Evolutionary conservation across 257 asterid species (phyloP), one percentile per base, ranked within the genome.

Genomic region (Solanum neorickii): DNA sequence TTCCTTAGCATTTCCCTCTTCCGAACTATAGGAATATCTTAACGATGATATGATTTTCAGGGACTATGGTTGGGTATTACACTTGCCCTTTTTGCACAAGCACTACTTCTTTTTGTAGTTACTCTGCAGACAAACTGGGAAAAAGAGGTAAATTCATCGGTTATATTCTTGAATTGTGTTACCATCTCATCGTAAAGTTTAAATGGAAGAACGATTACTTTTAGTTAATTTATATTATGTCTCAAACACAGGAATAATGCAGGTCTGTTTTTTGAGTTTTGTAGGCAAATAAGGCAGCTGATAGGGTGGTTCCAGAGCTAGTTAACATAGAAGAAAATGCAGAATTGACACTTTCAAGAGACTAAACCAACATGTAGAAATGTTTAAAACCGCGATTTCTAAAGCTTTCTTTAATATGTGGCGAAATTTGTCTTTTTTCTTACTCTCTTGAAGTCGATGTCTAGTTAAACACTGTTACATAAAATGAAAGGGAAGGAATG

Each of bases 221-320:
- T 69, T 12, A 68, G 21, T 27, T 56, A 68, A 27, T 68, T 68
- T 68, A 27, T 68, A 27, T 27, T 13, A 12, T 25, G 74, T 68
- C 3, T 68, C 74, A 27, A 25, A 10, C 13, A 46, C 18, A 14
- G 59, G 49, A 47, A 4, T 27, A 46, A 27, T 78, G 27, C 29
- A 7, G 72, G 6, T 8, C 8, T 27, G 12, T 37, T 37, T 52
- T 86, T 18, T 20, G 18, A 9, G 15, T 78, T 60, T 66, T 84
- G 46, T 25, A 94, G 98, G 95, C 96, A 49, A 91, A 83, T 83
- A 94, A 88, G 84, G 98, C 95, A 37, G 42, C 89, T 41, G 90
- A 90, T 18, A 93, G 96, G 84, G 90, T 93, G 68, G 33, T 7
- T 47, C 27, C 85, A 10, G 44, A 27, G 29, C 10, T 46, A 46